Evolutionary conservation across 176 grass and related monocot genomes (phyloP), one percentile per base, ranked within the genome.

Genomic region (Tuctoria greenei): DNA sequence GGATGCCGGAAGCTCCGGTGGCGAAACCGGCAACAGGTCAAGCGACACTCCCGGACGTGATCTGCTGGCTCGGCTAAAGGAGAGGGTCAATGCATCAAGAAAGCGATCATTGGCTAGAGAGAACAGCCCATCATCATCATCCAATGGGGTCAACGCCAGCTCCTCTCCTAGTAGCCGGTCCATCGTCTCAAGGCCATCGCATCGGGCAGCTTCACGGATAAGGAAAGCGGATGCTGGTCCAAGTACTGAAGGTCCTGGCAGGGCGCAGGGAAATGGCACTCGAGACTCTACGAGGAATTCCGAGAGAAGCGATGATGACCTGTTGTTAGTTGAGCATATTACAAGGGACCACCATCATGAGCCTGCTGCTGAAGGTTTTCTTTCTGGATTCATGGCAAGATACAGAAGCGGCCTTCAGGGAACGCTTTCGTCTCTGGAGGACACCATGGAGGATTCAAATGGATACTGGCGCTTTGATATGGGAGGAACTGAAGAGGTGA

Each of bases 401-500:
- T 85, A 85, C 56, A 90, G 83, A 67, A 74, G 67, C 18, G 65
- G 42, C 20, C 72, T 79, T 43, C 79, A 67, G 36, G 88, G 60
- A 85, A 56, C 43, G 4, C 44, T 71, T 8, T 44, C 70, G 0
- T 87, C 82, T 40, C 59, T 79, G 39, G 82, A 75, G 37, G 78
- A 77, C 24, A 51, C 61, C 83, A 23, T 79, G 18, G 87, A 83
- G 79, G 87, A 96, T 39, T 59, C 83, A 54, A 61, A 66, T 78
- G 66, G 78, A 3, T 86, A 81, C 28, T 83, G 84, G 87, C 87
- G 84, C 40, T 90, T 88, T 61, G 75, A 92, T 66, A 69, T 84
- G 40, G 85, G 85, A 59, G 87, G 74, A 80, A 79, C 9, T 46
- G 82, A 82, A 72, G 87, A 92, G 90, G 90, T 92, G 81, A 28